Evolutionary conservation across 257 asterid species (phyloP).

Genomic region (Verbascum thapsus): DNA sequence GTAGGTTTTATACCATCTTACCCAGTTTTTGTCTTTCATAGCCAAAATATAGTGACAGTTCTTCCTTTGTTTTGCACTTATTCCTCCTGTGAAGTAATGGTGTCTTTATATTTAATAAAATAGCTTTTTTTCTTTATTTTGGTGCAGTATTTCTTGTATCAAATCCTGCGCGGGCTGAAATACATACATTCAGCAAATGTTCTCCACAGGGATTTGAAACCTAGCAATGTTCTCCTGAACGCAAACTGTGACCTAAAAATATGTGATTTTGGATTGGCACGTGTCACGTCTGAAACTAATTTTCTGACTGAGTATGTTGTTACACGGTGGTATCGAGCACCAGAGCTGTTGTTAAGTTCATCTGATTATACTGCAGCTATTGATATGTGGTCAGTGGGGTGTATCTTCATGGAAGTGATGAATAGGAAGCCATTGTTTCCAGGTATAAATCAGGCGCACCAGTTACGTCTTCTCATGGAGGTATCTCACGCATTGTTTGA

Average conservation of each 20-base stretch:
- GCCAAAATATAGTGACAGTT: background rate
- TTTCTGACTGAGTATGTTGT: conserved; percentile 98
- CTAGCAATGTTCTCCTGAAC: conserved; percentile 94
- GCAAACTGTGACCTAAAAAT: conserved; percentile 97
- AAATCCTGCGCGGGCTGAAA: conserved; percentile 95
- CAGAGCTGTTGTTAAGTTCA: conserved; percentile 83
- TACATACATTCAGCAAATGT: conserved; percentile 98
- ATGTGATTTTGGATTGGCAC: conserved; percentile 97
- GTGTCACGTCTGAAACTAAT: conserved; percentile 92
- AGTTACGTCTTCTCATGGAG: conserved; percentile 95
- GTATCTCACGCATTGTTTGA: conserved; percentile 37
- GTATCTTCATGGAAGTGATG: conserved; percentile 98
- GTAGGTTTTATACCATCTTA: background rate
- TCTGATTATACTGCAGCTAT: conserved; percentile 96
- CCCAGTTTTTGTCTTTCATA: conserved; percentile 1
- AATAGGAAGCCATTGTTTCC: conserved; percentile 95
- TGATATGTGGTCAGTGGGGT: conserved; percentile 98
- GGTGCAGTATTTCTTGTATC: conserved; percentile 96
- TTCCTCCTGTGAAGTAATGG: conserved; percentile 1
- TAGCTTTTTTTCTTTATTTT: conserved; percentile 25
- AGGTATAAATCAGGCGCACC: conserved; percentile 97
- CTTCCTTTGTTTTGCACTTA: background rate
- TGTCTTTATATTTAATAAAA: conserved; percentile 12
- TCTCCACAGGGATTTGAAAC: conserved; percentile 92
- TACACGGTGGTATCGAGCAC: conserved; percentile 97